phyloP scores from a whole-genome alignment of 768 basidiomycete genomes.

The Mycena olivaceomarginata region DNA sequence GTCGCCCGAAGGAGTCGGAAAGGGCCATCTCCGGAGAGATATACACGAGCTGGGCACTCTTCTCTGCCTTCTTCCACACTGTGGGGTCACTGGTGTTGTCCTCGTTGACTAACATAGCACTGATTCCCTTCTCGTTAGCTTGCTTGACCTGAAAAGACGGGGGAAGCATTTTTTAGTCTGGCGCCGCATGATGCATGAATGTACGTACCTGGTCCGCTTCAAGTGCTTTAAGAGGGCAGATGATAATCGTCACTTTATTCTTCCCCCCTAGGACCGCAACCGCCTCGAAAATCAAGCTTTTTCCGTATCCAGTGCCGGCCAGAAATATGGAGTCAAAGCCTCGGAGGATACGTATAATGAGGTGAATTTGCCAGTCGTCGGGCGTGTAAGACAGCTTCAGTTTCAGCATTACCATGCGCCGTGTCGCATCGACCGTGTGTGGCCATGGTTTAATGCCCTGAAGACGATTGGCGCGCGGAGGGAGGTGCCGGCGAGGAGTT shows the following conservation, averaged over 20 bases:
- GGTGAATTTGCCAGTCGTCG: constrained; percentile 39
- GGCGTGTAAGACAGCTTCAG: constrained; percentile 38
- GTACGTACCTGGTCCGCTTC: constrained; percentile 53
- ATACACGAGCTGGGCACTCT: constrained; percentile 25
- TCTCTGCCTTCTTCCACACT: constrained; percentile 12
- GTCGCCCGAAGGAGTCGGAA: too few relatives aligned
- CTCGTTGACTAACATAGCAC: constrained; percentile 13
- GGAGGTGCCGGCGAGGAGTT: not conserved
- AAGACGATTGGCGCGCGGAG: constrained; percentile 1
- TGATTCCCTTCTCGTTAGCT: constrained; percentile 19
- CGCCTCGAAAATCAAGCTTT: constrained; percentile 51
- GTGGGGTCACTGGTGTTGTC: constrained; percentile 6
- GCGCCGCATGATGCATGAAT: not conserved
- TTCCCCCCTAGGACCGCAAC: constrained; percentile 43
- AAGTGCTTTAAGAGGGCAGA: constrained; percentile 53
- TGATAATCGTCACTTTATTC: constrained; percentile 47
- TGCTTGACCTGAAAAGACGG: constrained; percentile 10
- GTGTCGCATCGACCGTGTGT: not conserved
- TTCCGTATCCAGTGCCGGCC: too few relatives aligned
- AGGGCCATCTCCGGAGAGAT: too few relatives aligned
- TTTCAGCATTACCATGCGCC: not conserved
- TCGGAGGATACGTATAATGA: constrained; percentile 19
- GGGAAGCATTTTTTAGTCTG: not conserved
- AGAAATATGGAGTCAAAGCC: constrained; percentile 36
- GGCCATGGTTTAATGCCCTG: constrained; percentile 13